Evolutionary conservation across 2,329 filamentous ascomycete genomes (phyloP).

Genomic region (Scedosporium minutisporum): DNA sequence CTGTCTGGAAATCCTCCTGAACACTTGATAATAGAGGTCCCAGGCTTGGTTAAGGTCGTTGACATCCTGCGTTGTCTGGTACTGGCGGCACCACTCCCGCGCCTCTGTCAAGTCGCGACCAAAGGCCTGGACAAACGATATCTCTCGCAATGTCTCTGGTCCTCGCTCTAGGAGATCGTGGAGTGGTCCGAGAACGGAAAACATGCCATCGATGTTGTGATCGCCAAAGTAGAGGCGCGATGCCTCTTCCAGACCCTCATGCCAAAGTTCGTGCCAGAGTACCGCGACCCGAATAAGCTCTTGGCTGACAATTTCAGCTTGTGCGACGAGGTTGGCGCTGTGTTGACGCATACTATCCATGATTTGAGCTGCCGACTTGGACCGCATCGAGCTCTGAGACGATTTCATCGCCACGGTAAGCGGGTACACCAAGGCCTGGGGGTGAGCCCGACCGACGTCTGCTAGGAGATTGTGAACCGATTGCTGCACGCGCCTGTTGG

Average conservation of each 20-base stretch:
- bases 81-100: constrained; percentile 90
- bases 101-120: constrained; percentile 91
- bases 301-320: constrained; percentile 89
- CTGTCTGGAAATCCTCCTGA: constrained; percentile 89
- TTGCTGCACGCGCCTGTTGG: constrained; percentile 76
- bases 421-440: constrained; percentile 92
- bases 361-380: constrained; percentile 79
- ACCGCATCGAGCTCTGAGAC: constrained; percentile 66
- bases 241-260: constrained; percentile 94
- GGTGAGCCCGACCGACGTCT: constrained; percentile 88
- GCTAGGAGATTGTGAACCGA: constrained; percentile 87
- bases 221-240: constrained; percentile 95
- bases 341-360: constrained; percentile 98
- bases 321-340: constrained; percentile 82
- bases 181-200: constrained; percentile 76
- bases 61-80: constrained; percentile 77
- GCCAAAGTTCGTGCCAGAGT: constrained; percentile 98
- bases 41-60: constrained; percentile 96
- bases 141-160: constrained; percentile 86
- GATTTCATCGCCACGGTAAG: constrained; percentile 98
- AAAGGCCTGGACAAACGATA: constrained; percentile 96
- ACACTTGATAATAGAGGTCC: constrained; percentile 98
- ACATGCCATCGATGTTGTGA: constrained; percentile 96
- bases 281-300: constrained; percentile 96
- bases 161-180: constrained; percentile 87